These are phyloP conservation scores for Wickerhamomyces xylosicus DNA, from an alignment of 805 yeast species.

Conservation along the genomic window DNA sequence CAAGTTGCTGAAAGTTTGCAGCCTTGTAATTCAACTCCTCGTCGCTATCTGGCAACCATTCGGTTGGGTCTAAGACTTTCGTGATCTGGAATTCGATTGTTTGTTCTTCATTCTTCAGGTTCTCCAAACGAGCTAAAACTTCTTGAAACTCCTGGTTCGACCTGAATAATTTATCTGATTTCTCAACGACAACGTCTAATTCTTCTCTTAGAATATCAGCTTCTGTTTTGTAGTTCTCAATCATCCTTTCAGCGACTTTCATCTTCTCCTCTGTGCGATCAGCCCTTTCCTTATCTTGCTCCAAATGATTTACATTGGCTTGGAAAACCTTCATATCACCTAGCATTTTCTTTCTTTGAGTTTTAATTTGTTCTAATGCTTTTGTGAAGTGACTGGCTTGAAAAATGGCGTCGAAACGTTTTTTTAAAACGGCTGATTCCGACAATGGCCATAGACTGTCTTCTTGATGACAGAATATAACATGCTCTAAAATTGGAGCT, in stretches of 20 bases:
- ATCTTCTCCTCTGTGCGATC: conserved; percentile 41
- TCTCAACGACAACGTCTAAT: conserved; percentile 42
- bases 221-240: conserved; percentile 35
- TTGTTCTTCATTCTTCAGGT: conserved; percentile 35
- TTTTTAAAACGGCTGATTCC: conserved; percentile 82
- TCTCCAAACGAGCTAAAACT: conserved; percentile 52
- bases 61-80: conserved; percentile 38
- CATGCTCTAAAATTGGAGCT: conserved; percentile 79
- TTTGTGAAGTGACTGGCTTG: conserved; percentile 91
- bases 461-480: conserved; percentile 95
- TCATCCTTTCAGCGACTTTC: conserved; percentile 29
- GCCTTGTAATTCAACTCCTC: conserved; percentile 29
- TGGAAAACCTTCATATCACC: conserved; percentile 66
- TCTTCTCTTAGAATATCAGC: conserved; percentile 37
- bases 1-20: conserved; percentile 28
- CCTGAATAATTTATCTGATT: conserved; percentile 55
- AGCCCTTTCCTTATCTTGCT: conserved; percentile 66
- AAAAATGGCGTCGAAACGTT: conserved; percentile 91
- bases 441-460: conserved; percentile 94
- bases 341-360: conserved; percentile 66
- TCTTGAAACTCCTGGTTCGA: conserved; percentile 77
- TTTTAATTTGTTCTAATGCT: conserved; percentile 72
- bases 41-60: conserved; percentile 32
- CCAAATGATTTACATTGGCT: conserved; percentile 69
- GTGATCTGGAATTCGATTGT: conserved; percentile 40